A percentile compares a stretch with the other conserved stretches of the same genome.
Evolutionary conservation across 768 basidiomycete genomes (phyloP).

Genomic region (Rubroboletus satanas): DNA sequence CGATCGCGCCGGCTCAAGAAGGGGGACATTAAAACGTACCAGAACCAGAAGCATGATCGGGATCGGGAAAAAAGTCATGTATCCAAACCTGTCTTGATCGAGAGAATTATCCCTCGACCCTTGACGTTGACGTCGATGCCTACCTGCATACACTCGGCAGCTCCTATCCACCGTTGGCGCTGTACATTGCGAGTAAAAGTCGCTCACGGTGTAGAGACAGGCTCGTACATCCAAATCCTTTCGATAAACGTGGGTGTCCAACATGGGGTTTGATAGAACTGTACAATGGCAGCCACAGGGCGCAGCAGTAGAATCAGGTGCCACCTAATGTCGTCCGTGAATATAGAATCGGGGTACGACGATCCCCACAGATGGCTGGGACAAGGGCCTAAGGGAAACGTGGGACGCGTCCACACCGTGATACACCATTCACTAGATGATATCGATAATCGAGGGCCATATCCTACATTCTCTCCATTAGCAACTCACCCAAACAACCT

Average conservation of each 20-base stretch:
- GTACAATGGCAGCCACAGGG: neutral
- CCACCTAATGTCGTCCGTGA: neutral
- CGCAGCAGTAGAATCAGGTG: neutral
- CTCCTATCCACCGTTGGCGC: neutral
- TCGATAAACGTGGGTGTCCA: neutral
- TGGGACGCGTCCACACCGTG: neutral
- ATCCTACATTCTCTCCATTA: conserved; percentile 26
- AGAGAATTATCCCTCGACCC: conserved; percentile 8
- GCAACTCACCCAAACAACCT: neutral
- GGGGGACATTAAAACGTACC: neutral
- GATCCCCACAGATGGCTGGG: neutral
- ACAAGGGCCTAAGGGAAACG: neutral
- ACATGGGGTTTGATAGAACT: neutral
- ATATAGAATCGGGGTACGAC: neutral
- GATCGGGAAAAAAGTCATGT: conserved; percentile 1
- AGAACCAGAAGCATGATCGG: neutral
- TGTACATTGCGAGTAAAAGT: neutral
- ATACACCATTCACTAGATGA: conserved; percentile 26
- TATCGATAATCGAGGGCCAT: conserved; percentile 43
- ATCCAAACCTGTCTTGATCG: conserved; percentile 6
- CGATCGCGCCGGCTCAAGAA: neutral
- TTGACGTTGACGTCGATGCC: conserved; percentile 3
- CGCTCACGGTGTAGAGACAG: neutral
- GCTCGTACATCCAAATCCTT: neutral
- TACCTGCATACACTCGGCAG: conserved; percentile 1